Base-by-base conservation (phyloP, 441 rosid genomes). In the Manihot esculenta region DNA sequence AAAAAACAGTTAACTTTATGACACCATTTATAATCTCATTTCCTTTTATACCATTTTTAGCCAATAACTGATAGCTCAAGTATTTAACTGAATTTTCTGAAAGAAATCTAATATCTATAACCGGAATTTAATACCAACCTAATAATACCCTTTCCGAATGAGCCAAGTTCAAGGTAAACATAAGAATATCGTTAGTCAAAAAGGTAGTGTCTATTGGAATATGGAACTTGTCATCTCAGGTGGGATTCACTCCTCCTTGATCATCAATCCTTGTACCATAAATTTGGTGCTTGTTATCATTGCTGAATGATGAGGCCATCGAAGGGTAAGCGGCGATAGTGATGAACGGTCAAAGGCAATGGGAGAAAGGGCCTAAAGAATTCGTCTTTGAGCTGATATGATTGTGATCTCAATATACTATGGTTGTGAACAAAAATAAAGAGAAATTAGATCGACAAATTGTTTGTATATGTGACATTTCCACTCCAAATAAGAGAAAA, bases 111-210 rank as follows among this genome's bases (percentile, higher is more conserved):
- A 85, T 68, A 45, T 88, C 93, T 20, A 51, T 53, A 10, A 76
- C 83, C 17, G 86, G 90, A 72, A 88, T 80, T 76, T 53, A 84
- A 54, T 84, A 84, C 87, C 89, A 88, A n/a, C 93, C 93, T 54
- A 88, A 64, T 6, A 69, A 48, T 48, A 79, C 47, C 57, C 23
- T 66, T 58, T 89, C 88, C 12, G 57, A 24, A 77, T 63, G 64
- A 77, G 82, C 44, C 79, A 42, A 86, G 75, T 20, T 72, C 70
- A 41, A 88, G 77, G 51, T 55, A 50, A 2, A 88, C 35, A 62
- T 67, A 74, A 14, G 84, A 72, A 45, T 68, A 76, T 64, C 78
- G 35, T 82, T 77, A 35, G 76, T 55, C 48, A 83, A 73, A 70
- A 87, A 80, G 1, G 68, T 26, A 12, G 76, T 23, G 55, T 83